phyloP scores from a whole-genome alignment of 768 basidiomycete species.

The Boletus subcaerulescens region DNA sequence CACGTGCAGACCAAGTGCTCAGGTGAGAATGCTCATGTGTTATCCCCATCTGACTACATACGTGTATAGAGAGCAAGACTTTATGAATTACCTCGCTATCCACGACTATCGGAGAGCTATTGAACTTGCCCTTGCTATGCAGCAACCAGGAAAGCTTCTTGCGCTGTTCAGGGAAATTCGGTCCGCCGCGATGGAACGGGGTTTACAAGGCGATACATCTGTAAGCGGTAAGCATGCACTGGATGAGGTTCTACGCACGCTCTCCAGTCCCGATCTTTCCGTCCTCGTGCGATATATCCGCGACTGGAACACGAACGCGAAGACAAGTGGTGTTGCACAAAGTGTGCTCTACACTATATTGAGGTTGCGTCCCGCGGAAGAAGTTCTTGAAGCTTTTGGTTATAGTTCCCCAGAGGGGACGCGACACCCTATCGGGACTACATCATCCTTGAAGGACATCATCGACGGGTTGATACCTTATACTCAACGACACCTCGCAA shows the following conservation, averaged over 20 bases:
- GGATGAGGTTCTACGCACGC: slow-evolving; percentile 76
- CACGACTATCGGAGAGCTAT: slow-evolving; percentile 92
- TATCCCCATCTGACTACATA: slow-evolving; percentile 7
- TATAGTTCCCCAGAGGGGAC: slow-evolving; percentile 15
- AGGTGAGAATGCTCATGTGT: slow-evolving; percentile 54
- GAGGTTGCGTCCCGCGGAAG: slow-evolving; percentile 70
- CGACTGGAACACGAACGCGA: slow-evolving; percentile 95
- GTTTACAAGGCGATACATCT: slow-evolving; percentile 22
- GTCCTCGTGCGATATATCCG: slow-evolving; percentile 78
- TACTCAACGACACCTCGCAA: slow-evolving; percentile 85
- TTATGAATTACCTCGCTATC: slow-evolving; percentile 81
- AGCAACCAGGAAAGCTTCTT: slow-evolving; percentile 86
- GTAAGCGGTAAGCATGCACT: slow-evolving; percentile 71
- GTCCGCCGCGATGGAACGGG: slow-evolving; percentile 24
- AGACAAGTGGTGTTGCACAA: slow-evolving; percentile 84
- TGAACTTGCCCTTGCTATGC: slow-evolving; percentile 86
- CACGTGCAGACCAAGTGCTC: slow-evolving; percentile 70
- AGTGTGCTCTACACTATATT: slow-evolving; percentile 76
- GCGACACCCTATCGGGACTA: slow-evolving; percentile 17
- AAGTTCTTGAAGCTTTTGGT: slow-evolving; percentile 65
- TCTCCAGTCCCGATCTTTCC: slow-evolving; percentile 71
- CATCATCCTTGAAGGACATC: slow-evolving; percentile 58
- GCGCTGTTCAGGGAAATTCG: slow-evolving; percentile 71
- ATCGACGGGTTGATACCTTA: slow-evolving; percentile 89
- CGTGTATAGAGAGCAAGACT: slow-evolving; percentile 91